These are phyloP conservation scores for Hypoxylon sp. DNA, from an alignment of 2,329 filamentous ascomycete species.

Conservation along the genomic window DNA sequence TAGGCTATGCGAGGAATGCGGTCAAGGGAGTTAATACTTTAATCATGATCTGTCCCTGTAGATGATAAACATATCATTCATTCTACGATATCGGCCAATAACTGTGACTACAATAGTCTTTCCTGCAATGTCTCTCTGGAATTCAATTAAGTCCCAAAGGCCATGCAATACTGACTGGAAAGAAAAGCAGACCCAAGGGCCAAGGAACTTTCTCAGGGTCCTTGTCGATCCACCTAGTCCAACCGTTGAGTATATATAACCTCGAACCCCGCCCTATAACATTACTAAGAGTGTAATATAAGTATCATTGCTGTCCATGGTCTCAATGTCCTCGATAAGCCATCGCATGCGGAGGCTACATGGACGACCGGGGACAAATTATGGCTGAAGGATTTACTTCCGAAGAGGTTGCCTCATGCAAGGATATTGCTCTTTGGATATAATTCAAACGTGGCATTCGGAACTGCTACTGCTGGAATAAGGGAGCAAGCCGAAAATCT, in stretches of 20 bases:
- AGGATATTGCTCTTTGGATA: constrained; percentile 39
- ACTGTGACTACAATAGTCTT: neutral
- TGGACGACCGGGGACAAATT: constrained; percentile 30
- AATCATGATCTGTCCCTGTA: too few relatives aligned
- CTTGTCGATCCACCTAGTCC: constrained; percentile 24
- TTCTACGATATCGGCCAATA: too few relatives aligned
- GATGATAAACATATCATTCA: too few relatives aligned
- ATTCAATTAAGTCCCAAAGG: neutral
- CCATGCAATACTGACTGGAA: neutral
- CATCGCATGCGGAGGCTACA: constrained; percentile 32
- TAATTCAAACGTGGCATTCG: constrained; percentile 37
- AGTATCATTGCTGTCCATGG: constrained; percentile 43
- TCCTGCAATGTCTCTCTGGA: neutral
- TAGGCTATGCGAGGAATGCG: too few relatives aligned
- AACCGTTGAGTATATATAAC: constrained; percentile 21
- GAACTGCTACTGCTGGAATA: constrained; percentile 23
- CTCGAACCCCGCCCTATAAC: too few relatives aligned
- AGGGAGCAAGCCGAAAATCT: constrained; percentile 39
- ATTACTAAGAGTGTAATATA: constrained; percentile 8
- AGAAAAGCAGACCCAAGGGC: neutral
- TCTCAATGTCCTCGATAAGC: constrained; percentile 31
- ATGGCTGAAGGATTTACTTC: constrained; percentile 41
- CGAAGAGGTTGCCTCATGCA: constrained; percentile 11
- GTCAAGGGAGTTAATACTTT: too few relatives aligned
- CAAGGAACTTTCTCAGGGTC: constrained; percentile 24